A percentile compares a stretch with the other conserved stretches of the same genome.
Conservation (phyloP, 805 yeast species). For the Metschnikowia matae region DNA sequence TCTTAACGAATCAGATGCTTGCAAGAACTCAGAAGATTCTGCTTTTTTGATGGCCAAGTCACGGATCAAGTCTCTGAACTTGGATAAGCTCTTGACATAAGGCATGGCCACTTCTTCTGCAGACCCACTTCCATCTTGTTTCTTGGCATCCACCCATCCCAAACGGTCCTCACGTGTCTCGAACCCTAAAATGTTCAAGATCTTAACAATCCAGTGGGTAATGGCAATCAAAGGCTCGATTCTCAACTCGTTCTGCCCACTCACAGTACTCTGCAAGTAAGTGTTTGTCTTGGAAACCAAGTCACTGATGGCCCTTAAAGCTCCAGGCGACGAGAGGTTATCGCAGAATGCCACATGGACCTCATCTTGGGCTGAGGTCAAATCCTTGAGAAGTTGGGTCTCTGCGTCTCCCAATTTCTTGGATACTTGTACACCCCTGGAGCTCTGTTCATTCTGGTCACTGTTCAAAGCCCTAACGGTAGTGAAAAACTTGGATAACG, state of each 20-base stretch:
- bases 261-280: slow-evolving; percentile 53
- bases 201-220: slow-evolving; percentile 66
- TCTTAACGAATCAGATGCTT: slow-evolving; percentile 72
- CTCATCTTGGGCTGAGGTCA: slow-evolving; percentile 48
- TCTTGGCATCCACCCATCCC: slow-evolving; percentile 66
- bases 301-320: slow-evolving; percentile 59
- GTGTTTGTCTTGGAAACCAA: slow-evolving; percentile 68
- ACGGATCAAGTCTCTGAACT: slow-evolving; percentile 81
- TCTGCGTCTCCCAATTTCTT: slow-evolving; percentile 60
- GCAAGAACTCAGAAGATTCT: slow-evolving; percentile 48
- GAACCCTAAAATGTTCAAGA: slow-evolving; percentile 72
- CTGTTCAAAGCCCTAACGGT: slow-evolving; percentile 76
- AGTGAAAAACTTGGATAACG: slow-evolving; percentile 78
- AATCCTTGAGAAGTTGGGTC: slow-evolving; percentile 48
- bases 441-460: slow-evolving; percentile 52
- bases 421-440: slow-evolving; percentile 42
- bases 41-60: slow-evolving; percentile 62
- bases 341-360: slow-evolving; percentile 85
- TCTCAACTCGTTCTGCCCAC: slow-evolving; percentile 42
- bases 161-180: slow-evolving; percentile 61
- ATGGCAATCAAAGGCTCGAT: slow-evolving; percentile 64
- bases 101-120: slow-evolving; percentile 75
- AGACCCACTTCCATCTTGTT: slow-evolving; percentile 18
- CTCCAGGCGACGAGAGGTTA: slow-evolving; percentile 77
- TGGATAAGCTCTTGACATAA: slow-evolving; percentile 69